A percentile compares a stretch with the other conserved stretches of the same genome.
Conservation (phyloP, 331 rosid genomes). For the Cucumis variabilis region DNA sequence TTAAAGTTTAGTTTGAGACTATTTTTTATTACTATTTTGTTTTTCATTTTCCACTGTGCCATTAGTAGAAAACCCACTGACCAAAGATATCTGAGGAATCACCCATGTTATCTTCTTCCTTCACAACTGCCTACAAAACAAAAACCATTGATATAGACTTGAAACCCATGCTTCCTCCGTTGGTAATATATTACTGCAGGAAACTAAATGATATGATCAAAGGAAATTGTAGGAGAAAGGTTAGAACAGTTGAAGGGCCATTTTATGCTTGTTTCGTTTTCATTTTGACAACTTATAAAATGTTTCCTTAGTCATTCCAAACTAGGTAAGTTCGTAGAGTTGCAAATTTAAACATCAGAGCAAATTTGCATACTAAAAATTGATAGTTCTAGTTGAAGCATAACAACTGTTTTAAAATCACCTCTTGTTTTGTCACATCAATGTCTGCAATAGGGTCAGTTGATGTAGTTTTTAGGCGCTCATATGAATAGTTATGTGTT, state of each 20-base stretch:
- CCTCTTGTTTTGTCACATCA: constrained; percentile 96
- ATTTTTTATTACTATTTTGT: too few species aligned
- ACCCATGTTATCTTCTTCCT: too few species aligned
- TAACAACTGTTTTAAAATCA: constrained; percentile 36
- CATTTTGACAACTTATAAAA: constrained; percentile 94
- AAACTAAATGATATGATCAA: constrained; percentile 38
- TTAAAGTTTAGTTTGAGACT: too few species aligned
- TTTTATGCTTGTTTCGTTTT: constrained; percentile 97
- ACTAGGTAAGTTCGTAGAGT: constrained; percentile 74
- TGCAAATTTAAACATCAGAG: constrained; percentile 37
- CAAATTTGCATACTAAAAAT: background rate
- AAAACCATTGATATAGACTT: constrained; percentile 33
- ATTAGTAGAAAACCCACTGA: too few species aligned
- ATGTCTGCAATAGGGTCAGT: constrained; percentile 72
- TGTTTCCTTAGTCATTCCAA: constrained; percentile 77
- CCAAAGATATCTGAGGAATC: too few species aligned
- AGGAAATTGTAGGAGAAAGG: constrained; percentile 17
- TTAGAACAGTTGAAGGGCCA: constrained; percentile 91
- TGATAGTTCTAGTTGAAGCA: constrained; percentile 9
- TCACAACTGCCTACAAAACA: too few species aligned
- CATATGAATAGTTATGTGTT: constrained; percentile 60
- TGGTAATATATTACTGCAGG: constrained; percentile 56
- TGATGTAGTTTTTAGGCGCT: constrained; percentile 66
- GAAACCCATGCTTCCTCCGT: constrained; percentile 50
- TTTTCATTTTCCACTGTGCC: too few species aligned